Percentiles rank a stretch among this genome's conserved stretches.
phyloP scores from a whole-genome alignment of 441 rosid genomes.

The Eugenia klotzschiana region DNA sequence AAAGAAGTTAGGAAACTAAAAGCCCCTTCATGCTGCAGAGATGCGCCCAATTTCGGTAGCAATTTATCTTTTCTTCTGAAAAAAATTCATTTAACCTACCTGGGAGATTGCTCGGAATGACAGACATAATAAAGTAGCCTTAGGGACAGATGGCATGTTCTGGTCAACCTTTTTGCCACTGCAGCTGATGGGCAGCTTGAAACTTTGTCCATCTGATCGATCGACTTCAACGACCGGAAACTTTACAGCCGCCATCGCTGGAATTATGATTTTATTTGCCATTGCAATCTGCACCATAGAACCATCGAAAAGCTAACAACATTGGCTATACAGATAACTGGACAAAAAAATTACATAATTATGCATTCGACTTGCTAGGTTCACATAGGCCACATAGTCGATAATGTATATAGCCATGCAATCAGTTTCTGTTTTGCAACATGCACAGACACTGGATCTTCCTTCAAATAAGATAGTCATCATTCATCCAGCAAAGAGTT shows the following conservation, averaged over 20 bases:
- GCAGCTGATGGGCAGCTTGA: conserved; percentile 43
- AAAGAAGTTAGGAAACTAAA: background rate
- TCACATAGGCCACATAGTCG: background rate
- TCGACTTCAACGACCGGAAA: conserved; percentile 49
- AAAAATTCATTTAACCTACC: conserved; percentile 19
- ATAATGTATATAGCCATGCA: background rate
- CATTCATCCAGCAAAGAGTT: background rate
- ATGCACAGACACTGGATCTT: background rate
- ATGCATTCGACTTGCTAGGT: background rate
- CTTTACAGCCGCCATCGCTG: conserved; percentile 45
- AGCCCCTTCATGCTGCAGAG: background rate
- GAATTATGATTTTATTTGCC: conserved; percentile 52
- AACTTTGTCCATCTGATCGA: conserved; percentile 28
- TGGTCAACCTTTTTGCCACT: conserved; percentile 12
- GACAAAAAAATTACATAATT: background rate
- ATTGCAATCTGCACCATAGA: conserved; percentile 40
- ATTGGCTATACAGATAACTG: background rate
- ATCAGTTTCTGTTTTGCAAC: background rate
- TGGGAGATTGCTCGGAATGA: conserved; percentile 74
- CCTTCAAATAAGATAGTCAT: background rate
- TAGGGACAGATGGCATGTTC: conserved; percentile 20
- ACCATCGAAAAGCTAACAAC: background rate
- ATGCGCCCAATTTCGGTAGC: background rate
- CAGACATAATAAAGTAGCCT: conserved; percentile 55
- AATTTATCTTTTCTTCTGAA: background rate